phyloP scores from a whole-genome alignment of 2,329 filamentous ascomycete genomes.

The Xylogone sp. region DNA sequence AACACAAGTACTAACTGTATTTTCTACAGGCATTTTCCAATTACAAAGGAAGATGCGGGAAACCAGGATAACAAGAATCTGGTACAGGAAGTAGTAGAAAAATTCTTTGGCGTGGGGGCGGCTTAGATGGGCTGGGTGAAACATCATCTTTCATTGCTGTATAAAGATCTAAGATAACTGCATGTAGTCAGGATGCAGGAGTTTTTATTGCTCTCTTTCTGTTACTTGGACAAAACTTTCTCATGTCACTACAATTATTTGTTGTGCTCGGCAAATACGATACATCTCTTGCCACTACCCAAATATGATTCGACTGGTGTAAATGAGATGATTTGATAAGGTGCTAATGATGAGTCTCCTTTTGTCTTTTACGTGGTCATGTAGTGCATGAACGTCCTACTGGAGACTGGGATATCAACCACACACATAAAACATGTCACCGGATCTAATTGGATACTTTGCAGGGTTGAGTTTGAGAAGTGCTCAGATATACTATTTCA shows the following conservation, averaged over 20 bases:
- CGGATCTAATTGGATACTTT: no score
- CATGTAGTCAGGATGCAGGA: slow-evolving; percentile 21
- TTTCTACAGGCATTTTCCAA: slow-evolving; percentile 59
- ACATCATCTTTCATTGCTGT: slow-evolving; percentile 16
- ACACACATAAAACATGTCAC: no score
- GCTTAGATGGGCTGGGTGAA: no score
- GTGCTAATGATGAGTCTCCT: no score
- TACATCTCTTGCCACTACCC: background rate
- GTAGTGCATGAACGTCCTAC: no score
- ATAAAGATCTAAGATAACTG: slow-evolving; percentile 21
- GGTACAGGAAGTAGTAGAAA: slow-evolving; percentile 50
- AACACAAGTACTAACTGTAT: background rate
- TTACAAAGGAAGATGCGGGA: slow-evolving; percentile 61
- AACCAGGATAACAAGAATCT: slow-evolving; percentile 49
- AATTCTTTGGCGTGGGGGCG: background rate
- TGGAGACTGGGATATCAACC: no score
- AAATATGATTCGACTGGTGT: no score
- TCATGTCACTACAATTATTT: background rate
- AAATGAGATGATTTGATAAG: no score
- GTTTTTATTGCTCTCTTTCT: slow-evolving; percentile 11
- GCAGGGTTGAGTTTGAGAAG: no score
- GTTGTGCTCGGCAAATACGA: background rate
- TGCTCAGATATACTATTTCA: no score
- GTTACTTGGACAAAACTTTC: background rate
- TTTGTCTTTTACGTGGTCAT: no score